Percentiles rank a stretch among this genome's conserved stretches.
Evolutionary conservation across 495 filamentous ascomycete genomes (phyloP).

Genomic region (Penicillium parvum): DNA sequence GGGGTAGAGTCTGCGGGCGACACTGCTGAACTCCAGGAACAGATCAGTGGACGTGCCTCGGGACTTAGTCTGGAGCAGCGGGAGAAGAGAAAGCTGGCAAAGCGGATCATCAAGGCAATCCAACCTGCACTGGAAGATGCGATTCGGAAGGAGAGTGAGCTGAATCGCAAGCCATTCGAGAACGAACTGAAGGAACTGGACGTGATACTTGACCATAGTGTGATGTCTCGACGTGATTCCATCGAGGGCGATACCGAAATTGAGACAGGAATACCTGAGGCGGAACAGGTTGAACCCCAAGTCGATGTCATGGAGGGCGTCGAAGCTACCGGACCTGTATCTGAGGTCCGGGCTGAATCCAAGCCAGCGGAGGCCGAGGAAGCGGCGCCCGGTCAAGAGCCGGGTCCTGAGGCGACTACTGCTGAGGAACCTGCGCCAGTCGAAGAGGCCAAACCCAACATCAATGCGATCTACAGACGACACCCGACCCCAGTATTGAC

Average conservation of each 20-base stretch:
- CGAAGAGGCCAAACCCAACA: constrained; percentile 11
- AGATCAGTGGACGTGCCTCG: constrained; percentile 48
- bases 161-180: constrained; percentile 65
- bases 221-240: constrained; percentile 43
- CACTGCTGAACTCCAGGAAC: constrained; percentile 48
- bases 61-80: constrained; percentile 60
- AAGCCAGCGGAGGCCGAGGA: constrained; percentile 3
- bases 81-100: constrained; percentile 66
- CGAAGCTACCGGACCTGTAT: constrained; percentile 6
- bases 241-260: constrained; percentile 25
- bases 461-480: constrained; percentile 11
- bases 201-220: constrained; percentile 58
- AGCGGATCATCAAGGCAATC: constrained; percentile 76
- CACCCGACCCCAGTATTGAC: constrained; percentile 23
- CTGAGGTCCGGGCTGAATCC: constrained; percentile 1
- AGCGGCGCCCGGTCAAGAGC: background rate
- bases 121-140: constrained; percentile 74
- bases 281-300: no score
- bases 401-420: constrained; percentile 3
- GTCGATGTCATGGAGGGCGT: constrained; percentile 20
- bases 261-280: constrained; percentile 11
- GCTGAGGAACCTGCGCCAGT: constrained; percentile 11
- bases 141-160: constrained; percentile 71
- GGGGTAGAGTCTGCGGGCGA: constrained; percentile 51
- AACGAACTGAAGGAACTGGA: constrained; percentile 69